Evolutionary conservation across 148 eudicot genomes (phyloP), one percentile per base, ranked within the genome.

Genomic region (Chenopodium suecicum): DNA sequence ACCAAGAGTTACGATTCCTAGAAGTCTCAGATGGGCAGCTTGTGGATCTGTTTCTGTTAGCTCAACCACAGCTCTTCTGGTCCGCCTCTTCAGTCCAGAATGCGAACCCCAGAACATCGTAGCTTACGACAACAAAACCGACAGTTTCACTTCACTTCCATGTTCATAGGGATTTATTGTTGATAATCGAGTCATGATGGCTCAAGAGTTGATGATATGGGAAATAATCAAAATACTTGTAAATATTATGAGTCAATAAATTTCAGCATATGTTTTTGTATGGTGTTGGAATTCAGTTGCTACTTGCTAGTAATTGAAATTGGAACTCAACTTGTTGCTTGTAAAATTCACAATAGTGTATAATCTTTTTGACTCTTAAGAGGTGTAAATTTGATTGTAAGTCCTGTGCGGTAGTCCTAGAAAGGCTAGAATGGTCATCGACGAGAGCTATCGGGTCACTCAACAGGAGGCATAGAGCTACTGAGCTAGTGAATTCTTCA

Each of bases 71-170:
- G 93, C 98, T 86, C 81, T 94, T 73, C 84, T 94, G 83, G 95
- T 94, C 76, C 93, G 97, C 25, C 92, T 96, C 25, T 86, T 96
- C 82, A 88, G 97, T 79, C 97, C 98, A 9, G 98, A 96, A 88
- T 96, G 98, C 78, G 98, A 96, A 88, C 99, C 98, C 72, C 99
- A 92, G 83, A 94, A 96, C 82, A 91, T 94, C 75, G 92, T 89
- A 47, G 97, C 94, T 77, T 94, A 92, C 56, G 99, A 88, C 50
- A 37, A 34, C 70, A 9, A 12, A 69, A 34, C 4, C 16, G 32
- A 34, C 17, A 56, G 0, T 20, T 62, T 62, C n/a, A 20, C 27
- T 62, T 69, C 73, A 69, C 31, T 72, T 72, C 9, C 27, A 72
- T 46, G 75, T 46, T 46, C 46, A 7, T 22, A 12, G 75, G 27